Evolutionary conservation across 495 filamentous ascomycete genomes (phyloP).

Genomic region (Penicillium pancosmium): DNA sequence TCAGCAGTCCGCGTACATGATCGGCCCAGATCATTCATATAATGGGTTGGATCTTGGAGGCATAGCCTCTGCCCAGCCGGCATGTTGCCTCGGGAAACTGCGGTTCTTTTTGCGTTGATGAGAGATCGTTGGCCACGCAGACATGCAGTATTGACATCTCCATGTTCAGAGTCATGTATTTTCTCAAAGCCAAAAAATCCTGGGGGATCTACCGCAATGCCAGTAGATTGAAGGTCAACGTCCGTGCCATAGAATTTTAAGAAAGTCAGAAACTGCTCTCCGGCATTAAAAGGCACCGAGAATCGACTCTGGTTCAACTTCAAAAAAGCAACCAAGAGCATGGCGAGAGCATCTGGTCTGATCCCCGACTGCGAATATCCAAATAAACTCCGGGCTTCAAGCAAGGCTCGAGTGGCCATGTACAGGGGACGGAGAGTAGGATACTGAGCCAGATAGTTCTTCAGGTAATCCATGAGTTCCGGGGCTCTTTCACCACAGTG

Average conservation of each 20-base stretch:
- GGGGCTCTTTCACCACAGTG: constrained; percentile 37
- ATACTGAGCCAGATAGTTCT: constrained; percentile 49
- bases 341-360: constrained; percentile 52
- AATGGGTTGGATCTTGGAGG: constrained; percentile 63
- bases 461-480: constrained; percentile 41
- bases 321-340: constrained; percentile 59
- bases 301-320: constrained; percentile 44
- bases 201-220: constrained; percentile 55
- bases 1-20: constrained; percentile 36
- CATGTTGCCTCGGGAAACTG: constrained; percentile 29
- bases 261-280: constrained; percentile 50
- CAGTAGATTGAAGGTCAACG: constrained; percentile 46
- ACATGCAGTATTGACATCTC: constrained; percentile 26
- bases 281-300: constrained; percentile 28
- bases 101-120: constrained; percentile 38
- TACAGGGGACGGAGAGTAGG: constrained; percentile 55
- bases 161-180: neutral
- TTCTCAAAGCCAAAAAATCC: constrained; percentile 39
- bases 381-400: constrained; percentile 52
- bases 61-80: constrained; percentile 42
- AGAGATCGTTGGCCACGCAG: constrained; percentile 45
- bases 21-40: constrained; percentile 57
- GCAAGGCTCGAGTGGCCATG: constrained; percentile 44
- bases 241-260: constrained; percentile 51
- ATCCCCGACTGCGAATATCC: constrained; percentile 47